Evolutionary conservation across 2,329 filamentous ascomycete genomes (phyloP).

Genomic region (Botrytis porri): DNA sequence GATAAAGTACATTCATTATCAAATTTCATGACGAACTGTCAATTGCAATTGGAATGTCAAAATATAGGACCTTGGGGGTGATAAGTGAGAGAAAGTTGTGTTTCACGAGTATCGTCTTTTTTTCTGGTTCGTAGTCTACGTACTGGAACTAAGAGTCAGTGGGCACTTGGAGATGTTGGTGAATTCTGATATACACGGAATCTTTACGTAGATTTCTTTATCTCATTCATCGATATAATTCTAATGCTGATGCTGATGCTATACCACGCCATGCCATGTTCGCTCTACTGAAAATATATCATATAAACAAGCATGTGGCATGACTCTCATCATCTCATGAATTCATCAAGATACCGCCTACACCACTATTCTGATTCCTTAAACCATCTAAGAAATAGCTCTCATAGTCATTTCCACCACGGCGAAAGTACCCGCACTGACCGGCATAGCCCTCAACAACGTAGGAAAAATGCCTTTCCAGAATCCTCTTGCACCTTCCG

Average conservation of each 20-base stretch:
- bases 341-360: not conserved
- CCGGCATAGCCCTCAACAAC: conserved; percentile 90
- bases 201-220: not conserved
- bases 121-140: not conserved
- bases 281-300: not conserved
- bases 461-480: conserved; percentile 95
- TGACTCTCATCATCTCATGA: not conserved
- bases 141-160: not conserved
- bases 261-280: not conserved
- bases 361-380: not conserved
- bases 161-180: not conserved
- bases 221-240: not conserved
- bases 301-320: not conserved
- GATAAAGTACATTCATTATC: too few species aligned
- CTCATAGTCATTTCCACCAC: conserved; percentile 69
- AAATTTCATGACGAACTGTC: too few species aligned
- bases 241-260: not conserved
- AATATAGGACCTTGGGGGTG: not conserved
- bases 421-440: conserved; percentile 95
- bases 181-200: not conserved
- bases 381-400: conserved; percentile 47
- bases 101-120: not conserved
- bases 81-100: not conserved
- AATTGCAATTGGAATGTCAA: too few species aligned
- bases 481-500: conserved; percentile 78